A percentile compares a stretch with the other conserved stretches of the same genome.
These are phyloP conservation scores for Cercospora sp. DNA, from an alignment of 2,329 filamentous ascomycete species.

Conservation along the genomic window DNA sequence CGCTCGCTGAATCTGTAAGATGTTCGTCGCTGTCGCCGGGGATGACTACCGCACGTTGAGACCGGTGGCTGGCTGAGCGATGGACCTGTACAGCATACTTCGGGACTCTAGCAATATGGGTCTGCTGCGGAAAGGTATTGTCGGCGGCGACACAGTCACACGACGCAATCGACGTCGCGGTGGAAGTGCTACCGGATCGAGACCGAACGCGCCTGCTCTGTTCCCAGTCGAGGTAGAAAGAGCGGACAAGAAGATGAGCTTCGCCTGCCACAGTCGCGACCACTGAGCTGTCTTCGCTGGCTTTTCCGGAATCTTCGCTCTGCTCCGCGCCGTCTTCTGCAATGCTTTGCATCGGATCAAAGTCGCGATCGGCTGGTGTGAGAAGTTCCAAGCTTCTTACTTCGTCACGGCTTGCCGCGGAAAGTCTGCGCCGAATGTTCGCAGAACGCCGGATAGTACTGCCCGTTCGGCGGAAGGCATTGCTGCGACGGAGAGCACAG, in stretches of 20 bases:
- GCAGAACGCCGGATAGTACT: neutral
- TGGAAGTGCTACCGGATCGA: neutral
- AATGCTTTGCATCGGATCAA: neutral
- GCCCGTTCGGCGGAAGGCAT: neutral
- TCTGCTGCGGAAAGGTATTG: neutral
- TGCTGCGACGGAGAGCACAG: conserved; percentile 1
- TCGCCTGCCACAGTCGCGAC: neutral
- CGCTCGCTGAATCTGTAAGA: neutral
- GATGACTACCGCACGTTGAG: neutral
- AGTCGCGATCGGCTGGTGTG: neutral
- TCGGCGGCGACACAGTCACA: neutral
- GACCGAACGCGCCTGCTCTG: neutral
- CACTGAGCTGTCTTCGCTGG: neutral
- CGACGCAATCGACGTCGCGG: neutral
- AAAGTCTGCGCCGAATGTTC: neutral
- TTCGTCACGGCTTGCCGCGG: neutral
- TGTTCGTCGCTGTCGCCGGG: neutral
- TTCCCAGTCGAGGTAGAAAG: neutral
- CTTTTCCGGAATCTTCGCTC: neutral
- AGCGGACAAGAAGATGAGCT: neutral
- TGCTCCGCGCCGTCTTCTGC: neutral
- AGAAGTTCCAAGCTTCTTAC: neutral
- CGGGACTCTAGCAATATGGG: neutral
- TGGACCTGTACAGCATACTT: neutral
- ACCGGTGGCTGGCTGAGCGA: neutral